A percentile compares a stretch with the other conserved stretches of the same genome.
phyloP scores from a whole-genome alignment of 2,329 filamentous ascomycete genomes.

The Colletotrichum liriopes region DNA sequence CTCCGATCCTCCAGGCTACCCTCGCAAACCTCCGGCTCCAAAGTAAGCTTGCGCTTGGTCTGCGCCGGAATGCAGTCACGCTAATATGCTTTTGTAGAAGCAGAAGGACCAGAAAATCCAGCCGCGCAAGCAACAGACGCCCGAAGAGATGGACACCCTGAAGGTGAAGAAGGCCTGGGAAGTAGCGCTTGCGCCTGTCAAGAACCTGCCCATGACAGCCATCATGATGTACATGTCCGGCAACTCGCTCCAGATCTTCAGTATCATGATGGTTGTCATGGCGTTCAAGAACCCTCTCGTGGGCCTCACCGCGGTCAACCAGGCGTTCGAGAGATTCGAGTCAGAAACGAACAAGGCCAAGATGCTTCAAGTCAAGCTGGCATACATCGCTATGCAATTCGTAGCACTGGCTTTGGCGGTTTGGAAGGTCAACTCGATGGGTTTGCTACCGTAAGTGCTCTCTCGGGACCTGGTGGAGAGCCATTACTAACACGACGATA shows the following conservation, averaged over 20 bases:
- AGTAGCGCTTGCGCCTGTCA: conserved; percentile 91
- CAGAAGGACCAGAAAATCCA: conserved; percentile 65
- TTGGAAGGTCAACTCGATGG: conserved; percentile 98
- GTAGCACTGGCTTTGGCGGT: conserved; percentile 87
- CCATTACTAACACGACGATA: conserved; percentile 53
- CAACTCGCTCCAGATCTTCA: conserved; percentile 98
- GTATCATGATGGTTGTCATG: conserved; percentile 99
- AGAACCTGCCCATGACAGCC: conserved; percentile 96
- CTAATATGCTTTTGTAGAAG: conserved; percentile 56
- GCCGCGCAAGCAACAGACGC: conserved; percentile 77
- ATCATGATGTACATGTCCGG: conserved; percentile 99
- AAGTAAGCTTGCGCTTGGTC: conserved; percentile 59
- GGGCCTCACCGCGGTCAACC: conserved; percentile 85
- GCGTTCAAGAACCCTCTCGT: conserved; percentile 96
- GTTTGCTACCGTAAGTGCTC: conserved; percentile 84
- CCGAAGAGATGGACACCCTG: conserved; percentile 92
- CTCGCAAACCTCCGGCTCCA: conserved; percentile 67
- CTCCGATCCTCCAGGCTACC: conserved; percentile 90
- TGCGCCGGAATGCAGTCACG: background rate
- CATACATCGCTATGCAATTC: conserved; percentile 90
- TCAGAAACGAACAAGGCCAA: conserved; percentile 82
- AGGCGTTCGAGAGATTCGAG: conserved; percentile 93
- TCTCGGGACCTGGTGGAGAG: background rate
- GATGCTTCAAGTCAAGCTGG: conserved; percentile 86
- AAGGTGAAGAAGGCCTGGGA: conserved; percentile 99